Evolutionary conservation across 1,284 basidiomycete species (phyloP), one percentile per base, ranked within the genome.

Genomic region (Bjerkandera adusta): DNA sequence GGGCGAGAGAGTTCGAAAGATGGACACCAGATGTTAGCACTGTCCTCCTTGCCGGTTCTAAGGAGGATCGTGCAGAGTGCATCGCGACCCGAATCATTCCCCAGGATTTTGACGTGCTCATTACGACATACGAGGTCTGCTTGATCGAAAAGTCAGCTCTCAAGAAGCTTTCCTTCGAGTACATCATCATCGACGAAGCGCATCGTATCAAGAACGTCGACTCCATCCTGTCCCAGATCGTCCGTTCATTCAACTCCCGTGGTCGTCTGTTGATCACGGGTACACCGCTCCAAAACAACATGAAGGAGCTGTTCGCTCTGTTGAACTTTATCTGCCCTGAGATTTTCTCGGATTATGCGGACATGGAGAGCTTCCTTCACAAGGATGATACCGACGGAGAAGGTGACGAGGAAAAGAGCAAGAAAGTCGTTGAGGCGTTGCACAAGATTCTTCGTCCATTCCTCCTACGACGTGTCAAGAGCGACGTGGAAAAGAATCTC

Each of bases 171-270:
- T 89, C 88, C 0, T 99, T 97, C 76, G 92, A 97, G 69, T 99
- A 99, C 70, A 98, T 99, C 66, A 80, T 93, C 57, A 99, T 99
- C 62, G 96, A 99, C 70, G 97, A 99, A 70, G 97, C 96, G 1
- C 97, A 99, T 63, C 89, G 96, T 30, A 99, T 99, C 81, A 99
- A 99, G 76, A 99, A 99, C 60, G 94, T 96, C 59, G 93, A 99
- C 65, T 97, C 93, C 24, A 89, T 98, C 59, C 80, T 99, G 10
- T 89, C 88, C 13, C 93, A 98, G 69, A 97, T 99, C 60, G 94
- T 99, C 44, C 84, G 96, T 51, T 76, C 89, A 3, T 99, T 98
- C 69, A 83, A 83, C 57, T 91, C 88, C 36, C 83, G 96, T 34
- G 92, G 92, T 1, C 77, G 97, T 27, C 71, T 99, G 47, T 76